phyloP scores from a whole-genome alignment of 495 filamentous ascomycete genomes.

The Aspergillus olivimuriae region DNA sequence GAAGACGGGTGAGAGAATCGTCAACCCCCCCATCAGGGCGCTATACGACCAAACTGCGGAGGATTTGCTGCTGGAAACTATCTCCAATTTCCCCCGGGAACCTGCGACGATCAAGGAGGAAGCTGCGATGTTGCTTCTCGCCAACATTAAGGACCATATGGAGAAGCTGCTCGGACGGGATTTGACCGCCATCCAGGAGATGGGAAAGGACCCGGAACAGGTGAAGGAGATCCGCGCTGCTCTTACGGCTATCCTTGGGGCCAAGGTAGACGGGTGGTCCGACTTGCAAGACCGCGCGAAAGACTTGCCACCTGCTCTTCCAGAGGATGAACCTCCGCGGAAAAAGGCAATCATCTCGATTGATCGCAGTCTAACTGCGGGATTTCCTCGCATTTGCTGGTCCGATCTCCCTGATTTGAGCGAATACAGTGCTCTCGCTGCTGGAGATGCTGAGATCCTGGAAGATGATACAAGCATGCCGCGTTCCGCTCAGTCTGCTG shows the following conservation, averaged over 20 bases:
- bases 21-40: constrained; percentile 39
- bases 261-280: constrained; percentile 44
- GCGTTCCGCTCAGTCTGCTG: constrained; percentile 48
- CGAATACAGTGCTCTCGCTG: constrained; percentile 28
- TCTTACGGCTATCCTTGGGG: constrained; percentile 40
- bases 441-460: constrained; percentile 31
- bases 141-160: constrained; percentile 47
- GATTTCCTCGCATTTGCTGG: constrained; percentile 43
- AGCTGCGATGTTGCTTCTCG: constrained; percentile 43
- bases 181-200: constrained; percentile 41
- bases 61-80: constrained; percentile 40
- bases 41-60: constrained; percentile 44
- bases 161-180: constrained; percentile 42
- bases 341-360: constrained; percentile 41
- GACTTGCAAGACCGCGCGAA: constrained; percentile 40
- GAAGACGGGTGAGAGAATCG: constrained; percentile 38
- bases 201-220: constrained; percentile 43
- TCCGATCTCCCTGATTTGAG: constrained; percentile 41
- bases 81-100: constrained; percentile 41
- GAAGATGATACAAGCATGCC: constrained; percentile 47
- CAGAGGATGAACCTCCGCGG: constrained; percentile 33
- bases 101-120: constrained; percentile 45
- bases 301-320: constrained; percentile 34
- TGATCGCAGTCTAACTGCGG: constrained; percentile 38
- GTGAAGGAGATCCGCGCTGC: constrained; percentile 42